phyloP scores from a whole-genome alignment of 129 eudicot genomes.

The Artemisia argyi region DNA sequence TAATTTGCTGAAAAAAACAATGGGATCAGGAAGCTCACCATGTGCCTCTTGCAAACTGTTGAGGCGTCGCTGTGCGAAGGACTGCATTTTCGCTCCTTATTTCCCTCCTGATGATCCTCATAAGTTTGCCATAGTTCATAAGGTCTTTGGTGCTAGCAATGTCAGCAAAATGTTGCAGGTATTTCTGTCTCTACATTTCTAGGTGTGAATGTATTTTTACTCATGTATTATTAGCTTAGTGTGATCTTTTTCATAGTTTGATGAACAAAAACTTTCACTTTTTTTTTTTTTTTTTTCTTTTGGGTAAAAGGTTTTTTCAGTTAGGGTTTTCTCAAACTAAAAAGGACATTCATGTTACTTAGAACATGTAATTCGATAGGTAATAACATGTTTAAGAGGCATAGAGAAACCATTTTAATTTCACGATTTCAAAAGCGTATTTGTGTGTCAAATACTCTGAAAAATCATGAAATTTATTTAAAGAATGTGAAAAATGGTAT shows the following conservation, averaged over 20 bases:
- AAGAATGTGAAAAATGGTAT: background rate
- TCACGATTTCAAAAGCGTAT: background rate
- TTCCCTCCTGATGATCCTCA: constrained; percentile 99
- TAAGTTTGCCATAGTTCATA: constrained; percentile 94
- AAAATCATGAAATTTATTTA: background rate
- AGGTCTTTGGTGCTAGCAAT: constrained; percentile 97
- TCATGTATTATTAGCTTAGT: background rate
- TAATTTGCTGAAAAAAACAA: constrained; percentile 18
- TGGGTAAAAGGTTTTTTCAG: too few relatives aligned
- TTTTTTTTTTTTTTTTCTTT: too few relatives aligned
- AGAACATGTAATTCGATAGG: background rate
- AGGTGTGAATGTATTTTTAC: background rate
- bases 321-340: constrained; percentile 11
- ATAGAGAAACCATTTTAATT: background rate
- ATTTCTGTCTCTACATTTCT: constrained; percentile 9
- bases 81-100: constrained; percentile 90
- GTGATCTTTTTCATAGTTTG: background rate
- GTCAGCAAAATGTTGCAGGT: constrained; percentile 99
- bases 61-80: constrained; percentile 87
- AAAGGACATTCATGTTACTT: background rate
- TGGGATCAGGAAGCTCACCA: constrained; percentile 86
- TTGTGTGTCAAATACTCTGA: background rate
- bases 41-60: constrained; percentile 96
- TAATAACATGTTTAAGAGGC: background rate
- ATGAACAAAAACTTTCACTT: constrained; percentile 4